Conservation (phyloP, 345 rosid genomes). For the Populus alba region DNA sequence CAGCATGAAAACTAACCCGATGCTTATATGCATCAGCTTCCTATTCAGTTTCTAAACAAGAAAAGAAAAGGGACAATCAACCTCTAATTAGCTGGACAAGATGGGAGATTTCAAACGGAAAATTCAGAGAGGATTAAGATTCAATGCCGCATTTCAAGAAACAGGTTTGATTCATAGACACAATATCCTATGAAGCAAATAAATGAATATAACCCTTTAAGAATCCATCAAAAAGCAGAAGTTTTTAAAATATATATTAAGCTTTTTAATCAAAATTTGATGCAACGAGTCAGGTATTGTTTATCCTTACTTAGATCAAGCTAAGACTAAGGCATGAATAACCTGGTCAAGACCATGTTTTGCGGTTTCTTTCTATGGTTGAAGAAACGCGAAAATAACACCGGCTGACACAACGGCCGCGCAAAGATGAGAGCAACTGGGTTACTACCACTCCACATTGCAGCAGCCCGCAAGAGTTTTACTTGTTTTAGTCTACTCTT, state of each 20-base stretch:
- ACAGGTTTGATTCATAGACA: background rate
- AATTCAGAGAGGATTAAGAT: background rate
- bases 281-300: background rate
- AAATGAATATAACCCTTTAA: background rate
- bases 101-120: background rate
- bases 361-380: slow-evolving; percentile 27
- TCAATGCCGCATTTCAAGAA: background rate
- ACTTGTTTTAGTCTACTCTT: background rate
- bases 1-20: slow-evolving; percentile 85
- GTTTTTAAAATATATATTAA: background rate
- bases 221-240: background rate
- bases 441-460: background rate
- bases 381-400: slow-evolving; percentile 16
- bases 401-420: slow-evolving; percentile 12
- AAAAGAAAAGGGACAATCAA: slow-evolving; percentile 15
- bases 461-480: background rate
- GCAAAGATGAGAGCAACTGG: slow-evolving; percentile 11
- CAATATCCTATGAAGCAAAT: background rate
- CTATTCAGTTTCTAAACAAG: slow-evolving; percentile 57
- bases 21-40: slow-evolving; percentile 86
- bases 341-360: slow-evolving; percentile 38
- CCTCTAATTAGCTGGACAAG: background rate
- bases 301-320: background rate
- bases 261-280: background rate
- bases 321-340: background rate